These are phyloP conservation scores for Zygotorulaspora danielsina DNA, from an alignment of 805 yeast species.

Conservation along the genomic window DNA sequence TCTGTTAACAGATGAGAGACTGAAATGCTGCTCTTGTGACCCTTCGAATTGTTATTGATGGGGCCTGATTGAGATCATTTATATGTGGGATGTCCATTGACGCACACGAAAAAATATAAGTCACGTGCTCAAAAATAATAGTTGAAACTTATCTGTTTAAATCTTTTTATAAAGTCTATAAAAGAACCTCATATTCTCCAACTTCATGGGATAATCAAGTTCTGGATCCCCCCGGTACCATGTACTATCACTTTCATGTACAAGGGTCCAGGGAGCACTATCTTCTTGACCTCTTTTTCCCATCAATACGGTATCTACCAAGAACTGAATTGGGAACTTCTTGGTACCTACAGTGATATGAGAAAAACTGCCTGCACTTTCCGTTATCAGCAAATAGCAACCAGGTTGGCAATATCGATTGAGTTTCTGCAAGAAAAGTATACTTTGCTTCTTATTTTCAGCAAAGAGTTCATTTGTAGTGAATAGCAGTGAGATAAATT, in stretches of 20 bases:
- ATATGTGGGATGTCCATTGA: too few species aligned
- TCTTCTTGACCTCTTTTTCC: slow-evolving; percentile 46
- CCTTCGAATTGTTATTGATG: too few species aligned
- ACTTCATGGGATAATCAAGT: slow-evolving; percentile 57
- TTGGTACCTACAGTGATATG: slow-evolving; percentile 72
- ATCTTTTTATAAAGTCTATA: slow-evolving; percentile 64
- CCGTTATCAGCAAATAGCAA: slow-evolving; percentile 61
- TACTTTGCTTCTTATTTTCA: slow-evolving; percentile 58
- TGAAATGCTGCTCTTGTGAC: not conserved
- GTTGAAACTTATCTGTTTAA: too few species aligned
- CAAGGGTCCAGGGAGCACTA: slow-evolving; percentile 59
- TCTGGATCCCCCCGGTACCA: slow-evolving; percentile 67
- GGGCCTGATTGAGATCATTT: too few species aligned
- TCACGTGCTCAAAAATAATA: too few species aligned
- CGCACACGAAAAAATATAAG: too few species aligned
- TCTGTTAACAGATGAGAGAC: too few species aligned
- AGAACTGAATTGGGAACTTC: slow-evolving; percentile 75
- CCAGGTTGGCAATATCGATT: slow-evolving; percentile 51
- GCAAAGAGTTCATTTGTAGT: slow-evolving; percentile 84
- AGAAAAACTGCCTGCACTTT: slow-evolving; percentile 88
- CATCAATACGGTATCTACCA: slow-evolving; percentile 66
- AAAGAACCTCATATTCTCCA: slow-evolving; percentile 87
- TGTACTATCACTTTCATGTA: slow-evolving; percentile 64
- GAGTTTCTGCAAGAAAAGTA: slow-evolving; percentile 53
- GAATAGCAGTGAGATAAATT: slow-evolving; percentile 68